Percentiles rank a stretch among this genome's conserved stretches.
Conservation (phyloP, 805 yeast species). For the Nematodospora valgi region DNA sequence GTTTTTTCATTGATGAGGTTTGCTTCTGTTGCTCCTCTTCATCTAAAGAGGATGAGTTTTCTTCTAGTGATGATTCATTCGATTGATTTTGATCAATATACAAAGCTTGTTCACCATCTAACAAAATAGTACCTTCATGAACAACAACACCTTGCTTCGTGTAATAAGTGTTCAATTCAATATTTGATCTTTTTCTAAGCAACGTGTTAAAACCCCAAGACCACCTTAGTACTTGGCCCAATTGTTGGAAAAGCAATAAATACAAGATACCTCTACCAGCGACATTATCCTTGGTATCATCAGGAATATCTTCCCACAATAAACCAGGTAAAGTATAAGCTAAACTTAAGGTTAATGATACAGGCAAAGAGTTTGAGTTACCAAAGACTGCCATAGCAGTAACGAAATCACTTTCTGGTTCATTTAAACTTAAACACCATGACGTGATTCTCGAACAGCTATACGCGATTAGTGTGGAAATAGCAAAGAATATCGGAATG, state of each 20-base stretch:
- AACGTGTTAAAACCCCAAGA: slow-evolving; percentile 81
- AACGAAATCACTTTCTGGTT: slow-evolving; percentile 82
- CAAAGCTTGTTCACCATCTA: slow-evolving; percentile 5
- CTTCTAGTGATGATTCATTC: not conserved
- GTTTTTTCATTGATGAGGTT: not conserved
- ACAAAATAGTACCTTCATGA: slow-evolving; percentile 6
- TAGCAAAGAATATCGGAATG: slow-evolving; percentile 80
- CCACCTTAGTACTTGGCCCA: slow-evolving; percentile 82
- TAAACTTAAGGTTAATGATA: slow-evolving; percentile 77
- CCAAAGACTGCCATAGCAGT: slow-evolving; percentile 98
- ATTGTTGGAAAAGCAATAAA: slow-evolving; percentile 72
- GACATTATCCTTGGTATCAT: slow-evolving; percentile 64
- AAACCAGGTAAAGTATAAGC: slow-evolving; percentile 73
- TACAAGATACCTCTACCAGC: slow-evolving; percentile 78
- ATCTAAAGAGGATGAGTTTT: not conserved
- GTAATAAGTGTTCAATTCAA: slow-evolving; percentile 27
- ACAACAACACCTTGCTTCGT: slow-evolving; percentile 9
- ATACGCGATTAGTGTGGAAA: slow-evolving; percentile 77
- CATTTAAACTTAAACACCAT: slow-evolving; percentile 53
- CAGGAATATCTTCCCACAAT: slow-evolving; percentile 68
- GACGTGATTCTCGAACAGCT: slow-evolving; percentile 58
- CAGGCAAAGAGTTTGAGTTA: slow-evolving; percentile 92
- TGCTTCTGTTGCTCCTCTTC: not conserved
- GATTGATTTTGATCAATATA: slow-evolving; percentile 5
- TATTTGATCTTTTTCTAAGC: slow-evolving; percentile 47